phyloP scores from a whole-genome alignment of 176 grass and related monocot species.

The Aechmea fasciata region DNA sequence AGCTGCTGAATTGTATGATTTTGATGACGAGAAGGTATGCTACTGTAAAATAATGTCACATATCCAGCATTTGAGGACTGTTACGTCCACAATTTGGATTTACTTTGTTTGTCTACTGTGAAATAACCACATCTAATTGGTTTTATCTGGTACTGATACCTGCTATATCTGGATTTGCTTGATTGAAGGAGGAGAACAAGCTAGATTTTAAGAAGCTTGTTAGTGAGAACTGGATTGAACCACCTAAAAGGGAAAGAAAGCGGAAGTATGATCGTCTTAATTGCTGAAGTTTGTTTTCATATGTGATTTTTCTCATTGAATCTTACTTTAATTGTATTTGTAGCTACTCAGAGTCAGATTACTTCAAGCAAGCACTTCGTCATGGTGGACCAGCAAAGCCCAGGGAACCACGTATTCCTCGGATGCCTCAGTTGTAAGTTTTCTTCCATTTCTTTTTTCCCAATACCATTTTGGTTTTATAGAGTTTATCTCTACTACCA shows the following conservation, averaged over 20 bases:
- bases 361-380: slow-evolving; percentile 94
- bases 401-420: slow-evolving; percentile 79
- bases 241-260: slow-evolving; percentile 91
- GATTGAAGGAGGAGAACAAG: slow-evolving; percentile 80
- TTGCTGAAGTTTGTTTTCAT: background rate
- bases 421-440: slow-evolving; percentile 62
- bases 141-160: background rate
- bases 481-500: background rate
- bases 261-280: slow-evolving; percentile 48
- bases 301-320: background rate
- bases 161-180: slow-evolving; percentile 12
- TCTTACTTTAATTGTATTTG: slow-evolving; percentile 15
- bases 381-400: slow-evolving; percentile 84
- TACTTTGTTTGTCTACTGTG: background rate
- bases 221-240: slow-evolving; percentile 88
- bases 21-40: slow-evolving; percentile 96
- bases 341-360: slow-evolving; percentile 95
- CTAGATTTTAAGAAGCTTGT: slow-evolving; percentile 95
- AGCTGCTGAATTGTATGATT: slow-evolving; percentile 97
- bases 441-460: background rate
- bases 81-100: background rate
- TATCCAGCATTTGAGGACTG: slow-evolving; percentile 11
- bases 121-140: background rate
- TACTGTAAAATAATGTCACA: background rate
- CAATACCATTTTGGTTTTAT: background rate